These are phyloP conservation scores for Massariosphaeria phaeospora DNA, from an alignment of 495 filamentous ascomycete species.

Conservation along the genomic window DNA sequence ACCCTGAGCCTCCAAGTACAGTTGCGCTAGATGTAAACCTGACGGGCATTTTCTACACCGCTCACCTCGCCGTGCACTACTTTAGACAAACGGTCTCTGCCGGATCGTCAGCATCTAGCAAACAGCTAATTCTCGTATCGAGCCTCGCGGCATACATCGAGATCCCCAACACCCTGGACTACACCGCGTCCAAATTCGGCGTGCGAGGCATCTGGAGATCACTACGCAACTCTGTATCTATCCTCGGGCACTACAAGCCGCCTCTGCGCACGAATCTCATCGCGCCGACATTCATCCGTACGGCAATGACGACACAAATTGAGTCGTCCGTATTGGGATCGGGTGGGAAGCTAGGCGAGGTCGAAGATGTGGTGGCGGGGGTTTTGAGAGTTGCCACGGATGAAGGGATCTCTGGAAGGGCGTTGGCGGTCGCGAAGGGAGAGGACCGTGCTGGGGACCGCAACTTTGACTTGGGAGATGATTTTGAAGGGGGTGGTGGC, in stretches of 20 bases:
- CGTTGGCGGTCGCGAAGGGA: slow-evolving; percentile 5
- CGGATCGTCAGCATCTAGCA: background rate
- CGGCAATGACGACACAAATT: slow-evolving; percentile 9
- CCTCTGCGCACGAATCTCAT: slow-evolving; percentile 23
- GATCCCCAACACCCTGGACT: slow-evolving; percentile 1
- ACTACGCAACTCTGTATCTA: background rate
- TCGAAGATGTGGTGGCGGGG: slow-evolving; percentile 17
- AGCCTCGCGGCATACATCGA: slow-evolving; percentile 19
- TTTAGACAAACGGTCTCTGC: slow-evolving; percentile 1
- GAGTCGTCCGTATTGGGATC: background rate
- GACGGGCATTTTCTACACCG: slow-evolving; percentile 16
- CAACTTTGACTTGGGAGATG: slow-evolving; percentile 14
- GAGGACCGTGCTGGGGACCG: background rate
- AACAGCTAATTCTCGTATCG: slow-evolving; percentile 14
- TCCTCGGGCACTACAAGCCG: slow-evolving; percentile 2
- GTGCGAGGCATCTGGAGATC: slow-evolving; percentile 16
- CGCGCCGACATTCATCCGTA: slow-evolving; percentile 19
- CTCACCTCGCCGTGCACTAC: slow-evolving; percentile 20
- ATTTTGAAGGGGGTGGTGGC: slow-evolving; percentile 9
- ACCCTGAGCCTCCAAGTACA: slow-evolving; percentile 8
- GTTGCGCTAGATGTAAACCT: slow-evolving; percentile 17
- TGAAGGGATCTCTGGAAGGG: slow-evolving; percentile 2
- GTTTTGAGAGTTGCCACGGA: slow-evolving; percentile 16
- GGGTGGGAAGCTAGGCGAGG: slow-evolving; percentile 5
- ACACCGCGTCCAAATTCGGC: slow-evolving; percentile 17